phyloP scores from a whole-genome alignment of 2,329 filamentous ascomycete species.

The Microcera coccophila region DNA sequence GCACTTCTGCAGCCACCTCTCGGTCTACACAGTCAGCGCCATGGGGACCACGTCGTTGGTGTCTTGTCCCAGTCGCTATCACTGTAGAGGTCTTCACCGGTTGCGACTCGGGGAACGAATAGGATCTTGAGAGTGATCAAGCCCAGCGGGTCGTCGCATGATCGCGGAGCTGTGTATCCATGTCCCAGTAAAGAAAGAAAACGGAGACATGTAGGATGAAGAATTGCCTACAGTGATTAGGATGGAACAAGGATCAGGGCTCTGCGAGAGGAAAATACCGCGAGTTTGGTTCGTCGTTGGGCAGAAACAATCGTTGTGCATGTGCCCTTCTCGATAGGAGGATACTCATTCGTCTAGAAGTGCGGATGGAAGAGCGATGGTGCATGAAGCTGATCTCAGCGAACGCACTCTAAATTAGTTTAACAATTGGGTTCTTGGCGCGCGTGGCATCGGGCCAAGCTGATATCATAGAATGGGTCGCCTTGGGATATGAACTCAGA shows the following conservation, averaged over 20 bases:
- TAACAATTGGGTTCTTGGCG: too few relatives aligned
- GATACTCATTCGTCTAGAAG: too few relatives aligned
- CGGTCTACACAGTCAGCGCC: slow-evolving; percentile 19
- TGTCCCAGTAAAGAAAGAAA: slow-evolving; percentile 5
- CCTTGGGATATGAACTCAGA: not conserved
- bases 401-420: too few relatives aligned
- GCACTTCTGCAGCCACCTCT: slow-evolving; percentile 16
- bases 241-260: too few relatives aligned
- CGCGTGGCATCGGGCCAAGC: not conserved
- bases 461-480: not conserved
- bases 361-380: too few relatives aligned
- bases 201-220: slow-evolving; percentile 15
- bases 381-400: too few relatives aligned
- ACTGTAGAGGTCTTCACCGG: slow-evolving; percentile 19
- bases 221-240: too few relatives aligned
- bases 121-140: slow-evolving; percentile 13
- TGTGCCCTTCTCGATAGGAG: too few relatives aligned
- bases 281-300: too few relatives aligned
- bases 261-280: slow-evolving; percentile 2
- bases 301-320: too few relatives aligned
- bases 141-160: slow-evolving; percentile 18
- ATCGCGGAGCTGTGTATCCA: slow-evolving; percentile 8
- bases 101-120: slow-evolving; percentile 18
- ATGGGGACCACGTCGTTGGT: slow-evolving; percentile 20
- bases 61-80: slow-evolving; percentile 9